phyloP scores from a whole-genome alignment of 495 filamentous ascomycete species.

The Trichoderma erinaceum region DNA sequence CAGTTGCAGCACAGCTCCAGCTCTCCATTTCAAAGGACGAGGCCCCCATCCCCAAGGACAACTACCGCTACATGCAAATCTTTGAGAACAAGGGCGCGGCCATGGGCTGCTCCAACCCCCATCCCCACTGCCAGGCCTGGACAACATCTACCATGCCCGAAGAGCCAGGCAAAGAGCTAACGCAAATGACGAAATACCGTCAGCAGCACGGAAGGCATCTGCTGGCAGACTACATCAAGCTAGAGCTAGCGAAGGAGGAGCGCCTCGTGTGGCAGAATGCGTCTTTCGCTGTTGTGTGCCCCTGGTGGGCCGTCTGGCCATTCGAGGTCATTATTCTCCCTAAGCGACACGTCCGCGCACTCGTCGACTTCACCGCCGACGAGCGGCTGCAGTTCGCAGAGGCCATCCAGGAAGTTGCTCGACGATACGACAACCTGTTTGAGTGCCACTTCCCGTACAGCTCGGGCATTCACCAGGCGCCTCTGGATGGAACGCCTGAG shows the following conservation, averaged over 20 bases:
- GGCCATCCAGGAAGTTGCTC: constrained; percentile 75
- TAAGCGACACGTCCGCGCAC: constrained; percentile 68
- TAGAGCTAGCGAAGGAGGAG: constrained; percentile 77
- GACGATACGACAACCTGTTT: constrained; percentile 93
- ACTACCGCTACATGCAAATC: constrained; percentile 97
- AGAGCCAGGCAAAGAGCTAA: constrained; percentile 73
- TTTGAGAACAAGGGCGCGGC: constrained; percentile 98
- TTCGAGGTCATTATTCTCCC: constrained; percentile 91
- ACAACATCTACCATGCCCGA: constrained; percentile 84
- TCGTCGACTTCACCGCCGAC: constrained; percentile 67
- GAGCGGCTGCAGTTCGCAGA: constrained; percentile 72
- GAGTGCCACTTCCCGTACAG: constrained; percentile 95
- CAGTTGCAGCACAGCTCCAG: constrained; percentile 31
- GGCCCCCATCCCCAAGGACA: constrained; percentile 49
- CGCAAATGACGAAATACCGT: constrained; percentile 69
- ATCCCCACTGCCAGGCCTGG: constrained; percentile 96
- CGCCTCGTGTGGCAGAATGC: constrained; percentile 82
- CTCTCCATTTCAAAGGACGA: constrained; percentile 2
- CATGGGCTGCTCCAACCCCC: constrained; percentile 98
- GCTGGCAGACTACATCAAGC: constrained; percentile 76
- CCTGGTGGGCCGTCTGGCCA: constrained; percentile 97
- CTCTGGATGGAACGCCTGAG: constrained; percentile 74
- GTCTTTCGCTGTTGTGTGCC: constrained; percentile 76
- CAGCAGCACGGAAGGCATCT: constrained; percentile 66
- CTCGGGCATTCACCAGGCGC: constrained; percentile 89